Base-by-base conservation (phyloP, 164 flowering plant genomes). In the Nymphaea colorata region DNA sequence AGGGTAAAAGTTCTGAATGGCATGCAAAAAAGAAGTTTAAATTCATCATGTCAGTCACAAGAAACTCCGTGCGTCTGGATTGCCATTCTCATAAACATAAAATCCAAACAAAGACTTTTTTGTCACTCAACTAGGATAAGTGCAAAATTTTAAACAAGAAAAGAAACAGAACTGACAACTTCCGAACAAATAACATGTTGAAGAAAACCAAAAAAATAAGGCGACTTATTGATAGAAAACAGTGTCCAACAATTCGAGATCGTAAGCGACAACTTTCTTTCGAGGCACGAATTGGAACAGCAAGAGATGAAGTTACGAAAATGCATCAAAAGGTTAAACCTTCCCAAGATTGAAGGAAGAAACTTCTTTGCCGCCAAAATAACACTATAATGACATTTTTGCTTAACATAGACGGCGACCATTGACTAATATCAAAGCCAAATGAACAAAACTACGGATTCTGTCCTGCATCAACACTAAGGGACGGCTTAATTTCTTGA, bases 1-100 rank as follows among this genome's bases (percentile, higher is more conserved):
- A 69, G 82, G 68, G 71, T 80, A 86, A 67, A 71, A 70, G 17
- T 51, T 8, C 57, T 51, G 57, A 51, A 51, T 10, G 14, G 15
- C 12, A 51, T 7, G 14, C 57, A 51, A 51, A 25, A 25, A 51
- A 51, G 57, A 51, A 51, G 57, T 51, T 51, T 51, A 8, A 51
- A 51, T 51, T 51, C 57, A 0, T 51, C 57, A 51, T 51, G 14
- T 51, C 10, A 51, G 57, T 51, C 14, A 51, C 14, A 51, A 51
- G 55, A 51, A 51, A 14, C n/a, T 8, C 55, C 57, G 14, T 15
- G 14, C 57, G 3, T 51, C 4, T 51, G 8, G 14, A 15, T 15
- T 4, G 2, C 8, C 14, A 51, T 3, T 51, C 12, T 51, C 14
- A 51, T 10, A 51, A 51, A 15, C 57, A 51, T 51, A 51, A 8